Evolutionary conservation across 1,284 basidiomycete genomes (phyloP).

Genomic region (Ceratobasidium sp.): DNA sequence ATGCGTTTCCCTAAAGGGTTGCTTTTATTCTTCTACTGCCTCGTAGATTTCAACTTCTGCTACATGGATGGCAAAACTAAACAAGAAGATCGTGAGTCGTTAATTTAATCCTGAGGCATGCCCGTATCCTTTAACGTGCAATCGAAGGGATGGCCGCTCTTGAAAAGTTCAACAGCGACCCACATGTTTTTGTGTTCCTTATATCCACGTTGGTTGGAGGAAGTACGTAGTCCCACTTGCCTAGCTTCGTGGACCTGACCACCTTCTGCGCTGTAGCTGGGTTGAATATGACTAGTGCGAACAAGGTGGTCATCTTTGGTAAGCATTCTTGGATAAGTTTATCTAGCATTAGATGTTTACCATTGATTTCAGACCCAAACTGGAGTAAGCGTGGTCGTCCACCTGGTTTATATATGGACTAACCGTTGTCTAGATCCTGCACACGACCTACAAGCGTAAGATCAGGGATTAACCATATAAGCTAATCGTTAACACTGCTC

Average conservation of each 20-base stretch:
- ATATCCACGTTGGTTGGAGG: constrained; percentile 85
- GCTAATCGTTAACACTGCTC: not conserved
- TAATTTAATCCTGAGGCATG: not conserved
- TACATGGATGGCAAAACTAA: constrained; percentile 80
- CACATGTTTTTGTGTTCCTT: constrained; percentile 79
- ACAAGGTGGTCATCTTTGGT: constrained; percentile 90
- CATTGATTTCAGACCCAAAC: constrained; percentile 74
- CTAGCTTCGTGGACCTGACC: not conserved
- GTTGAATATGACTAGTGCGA: constrained; percentile 80
- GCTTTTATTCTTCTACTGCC: constrained; percentile 7
- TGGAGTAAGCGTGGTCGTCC: constrained; percentile 74
- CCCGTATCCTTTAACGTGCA: not conserved
- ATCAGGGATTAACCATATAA: not conserved
- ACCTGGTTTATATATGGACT: not conserved
- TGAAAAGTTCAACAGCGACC: constrained; percentile 83
- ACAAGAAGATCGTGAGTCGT: constrained; percentile 70
- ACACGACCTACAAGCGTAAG: constrained; percentile 80
- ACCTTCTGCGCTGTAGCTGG: constrained; percentile 59
- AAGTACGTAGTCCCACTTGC: constrained; percentile 52
- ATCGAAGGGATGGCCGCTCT: constrained; percentile 84
- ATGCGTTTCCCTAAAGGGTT: not conserved
- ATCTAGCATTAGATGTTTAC: not conserved
- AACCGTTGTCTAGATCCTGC: constrained; percentile 73
- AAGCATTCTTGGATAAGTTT: constrained; percentile 51
- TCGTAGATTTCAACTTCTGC: constrained; percentile 72